Evolutionary conservation across 495 filamentous ascomycete genomes (phyloP).

Genomic region (Astrothelium macrocarpum): DNA sequence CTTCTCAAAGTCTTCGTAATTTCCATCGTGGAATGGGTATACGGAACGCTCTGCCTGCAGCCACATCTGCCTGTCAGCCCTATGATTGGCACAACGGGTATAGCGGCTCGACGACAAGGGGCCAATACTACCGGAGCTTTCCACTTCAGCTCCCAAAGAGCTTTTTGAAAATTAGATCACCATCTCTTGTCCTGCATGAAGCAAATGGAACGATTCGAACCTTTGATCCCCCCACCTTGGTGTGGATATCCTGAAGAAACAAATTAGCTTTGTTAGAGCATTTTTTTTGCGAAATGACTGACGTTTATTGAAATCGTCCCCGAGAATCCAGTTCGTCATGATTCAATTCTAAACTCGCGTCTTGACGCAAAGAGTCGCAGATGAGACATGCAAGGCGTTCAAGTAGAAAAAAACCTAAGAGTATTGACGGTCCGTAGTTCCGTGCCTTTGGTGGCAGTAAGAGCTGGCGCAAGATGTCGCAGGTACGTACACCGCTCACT

Average conservation of each 20-base stretch:
- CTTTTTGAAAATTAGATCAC: slow-evolving; percentile 58
- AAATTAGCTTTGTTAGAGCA: not conserved
- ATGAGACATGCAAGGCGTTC: not conserved
- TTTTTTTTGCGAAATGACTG: slow-evolving; percentile 3
- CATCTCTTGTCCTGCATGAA: not conserved
- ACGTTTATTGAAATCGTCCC: slow-evolving; percentile 22
- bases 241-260: not conserved
- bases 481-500: not conserved
- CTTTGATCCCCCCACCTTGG: not conserved
- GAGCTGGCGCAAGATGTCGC: not conserved
- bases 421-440: not conserved
- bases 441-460: not conserved
- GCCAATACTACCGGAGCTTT: slow-evolving; percentile 44
- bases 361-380: not conserved
- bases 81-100: slow-evolving; percentile 20
- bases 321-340: slow-evolving; percentile 18
- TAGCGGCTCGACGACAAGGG: slow-evolving; percentile 19
- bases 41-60: slow-evolving; percentile 27
- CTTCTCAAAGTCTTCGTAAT: slow-evolving; percentile 59
- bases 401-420: not conserved
- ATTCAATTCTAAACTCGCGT: not conserved
- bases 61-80: not conserved
- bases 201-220: not conserved
- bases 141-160: slow-evolving; percentile 71
- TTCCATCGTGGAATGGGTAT: slow-evolving; percentile 67